Conservation (phyloP, 441 rosid genomes). For the Erysimum pusillum region DNA sequence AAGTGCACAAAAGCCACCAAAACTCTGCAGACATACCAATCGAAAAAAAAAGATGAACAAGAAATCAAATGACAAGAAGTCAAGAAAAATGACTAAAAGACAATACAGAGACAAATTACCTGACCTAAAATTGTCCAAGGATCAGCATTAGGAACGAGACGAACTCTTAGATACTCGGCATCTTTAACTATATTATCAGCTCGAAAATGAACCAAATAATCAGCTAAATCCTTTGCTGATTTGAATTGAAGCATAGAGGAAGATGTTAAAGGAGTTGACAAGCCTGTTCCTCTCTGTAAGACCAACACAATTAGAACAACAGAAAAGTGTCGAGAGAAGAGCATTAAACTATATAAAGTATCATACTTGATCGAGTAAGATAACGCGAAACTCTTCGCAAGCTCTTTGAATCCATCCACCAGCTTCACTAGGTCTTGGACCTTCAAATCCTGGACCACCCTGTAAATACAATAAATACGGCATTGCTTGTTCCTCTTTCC, state of each 20-base stretch:
- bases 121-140: slow-evolving; percentile 94
- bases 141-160: slow-evolving; percentile 79
- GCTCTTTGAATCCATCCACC: slow-evolving; percentile 88
- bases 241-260: slow-evolving; percentile 86
- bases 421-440: slow-evolving; percentile 81
- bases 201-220: slow-evolving; percentile 74
- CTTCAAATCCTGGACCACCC: slow-evolving; percentile 96
- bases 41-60: slow-evolving; percentile 22
- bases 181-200: slow-evolving; percentile 90
- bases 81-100: slow-evolving; percentile 14
- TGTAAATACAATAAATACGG: slow-evolving; percentile 84
- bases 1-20: slow-evolving; percentile 93
- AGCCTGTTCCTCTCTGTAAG: slow-evolving; percentile 96
- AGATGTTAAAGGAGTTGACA: slow-evolving; percentile 79
- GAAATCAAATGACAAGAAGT: slow-evolving; percentile 4
- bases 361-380: slow-evolving; percentile 90
- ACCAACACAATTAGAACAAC: slow-evolving; percentile 24
- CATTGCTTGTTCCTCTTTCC: slow-evolving; percentile 78
- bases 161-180: slow-evolving; percentile 83
- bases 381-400: slow-evolving; percentile 87
- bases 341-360: slow-evolving; percentile 8
- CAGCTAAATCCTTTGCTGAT: slow-evolving; percentile 67
- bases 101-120: slow-evolving; percentile 55
- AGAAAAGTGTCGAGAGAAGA: slow-evolving; percentile 20
- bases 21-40: slow-evolving; percentile 64